A percentile compares a stretch with the other conserved stretches of the same genome.
phyloP scores from a whole-genome alignment of 169 alveolate genomes.

The Cryptosporidium ryanae region DNA sequence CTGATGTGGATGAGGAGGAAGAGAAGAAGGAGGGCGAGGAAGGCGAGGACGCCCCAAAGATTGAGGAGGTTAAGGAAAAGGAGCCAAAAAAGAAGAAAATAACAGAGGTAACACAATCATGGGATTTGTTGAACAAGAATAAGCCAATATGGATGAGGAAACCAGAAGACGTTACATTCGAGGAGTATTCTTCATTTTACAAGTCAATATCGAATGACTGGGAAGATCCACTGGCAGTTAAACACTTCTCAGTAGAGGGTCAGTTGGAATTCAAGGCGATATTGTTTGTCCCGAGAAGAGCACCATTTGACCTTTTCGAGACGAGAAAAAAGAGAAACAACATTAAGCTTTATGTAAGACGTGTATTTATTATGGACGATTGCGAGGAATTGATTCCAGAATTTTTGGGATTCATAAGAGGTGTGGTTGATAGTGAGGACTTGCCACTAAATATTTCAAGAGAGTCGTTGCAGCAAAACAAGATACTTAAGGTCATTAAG shows the following conservation, averaged over 20 bases:
- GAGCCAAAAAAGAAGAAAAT: constrained; percentile 97
- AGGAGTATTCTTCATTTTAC: constrained; percentile 99
- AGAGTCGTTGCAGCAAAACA: constrained; percentile 98
- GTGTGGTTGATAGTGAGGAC: constrained; percentile 99
- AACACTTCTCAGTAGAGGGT: constrained; percentile 99
- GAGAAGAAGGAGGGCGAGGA: constrained; percentile 82
- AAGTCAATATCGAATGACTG: constrained; percentile 98
- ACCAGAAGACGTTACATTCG: constrained; percentile 98
- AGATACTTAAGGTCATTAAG: constrained; percentile 97
- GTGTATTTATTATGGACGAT: constrained; percentile 99
- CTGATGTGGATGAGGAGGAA: constrained; percentile 94
- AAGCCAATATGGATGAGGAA: constrained; percentile 99
- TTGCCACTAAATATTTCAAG: constrained; percentile 98
- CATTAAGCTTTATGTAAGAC: constrained; percentile 98
- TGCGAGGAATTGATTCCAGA: constrained; percentile 99
- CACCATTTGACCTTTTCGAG: constrained; percentile 99
- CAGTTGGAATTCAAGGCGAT: constrained; percentile 99
- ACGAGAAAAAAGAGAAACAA: constrained; percentile 98
- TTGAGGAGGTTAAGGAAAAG: constrained; percentile 87
- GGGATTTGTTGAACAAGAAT: constrained; percentile 97
- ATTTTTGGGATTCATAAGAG: constrained; percentile 98
- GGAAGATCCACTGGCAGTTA: constrained; percentile 99
- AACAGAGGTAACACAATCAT: constrained; percentile 96
- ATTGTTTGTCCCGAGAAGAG: constrained; percentile 98
- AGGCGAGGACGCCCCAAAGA: constrained; percentile 82